Base-by-base conservation (phyloP, 768 basidiomycete genomes). In the Astraeus odoratus region DNA sequence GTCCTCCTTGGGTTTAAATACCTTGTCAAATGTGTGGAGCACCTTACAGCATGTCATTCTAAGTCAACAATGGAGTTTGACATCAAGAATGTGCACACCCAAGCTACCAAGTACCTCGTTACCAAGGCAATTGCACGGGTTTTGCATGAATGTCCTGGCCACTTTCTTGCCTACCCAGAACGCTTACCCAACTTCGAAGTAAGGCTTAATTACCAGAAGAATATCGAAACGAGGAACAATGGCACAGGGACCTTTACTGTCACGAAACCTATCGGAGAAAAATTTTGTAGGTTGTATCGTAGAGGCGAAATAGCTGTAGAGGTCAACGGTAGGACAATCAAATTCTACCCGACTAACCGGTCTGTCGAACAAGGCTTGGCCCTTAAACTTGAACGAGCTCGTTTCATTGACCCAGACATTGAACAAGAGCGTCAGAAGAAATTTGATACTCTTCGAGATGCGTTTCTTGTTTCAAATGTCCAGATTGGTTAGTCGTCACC, bases 141-240 rank as follows among this genome's bases (percentile, higher is more conserved):
- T 27, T 62, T 90, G 1, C 86, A 88, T 50, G 39, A 44, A 35
- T 57, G 50, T 27, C 60, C 64, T 1, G 63, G 63, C 4, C 29
- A 22, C 2, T 66, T 64, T 37, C 55, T 64, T 10, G 47, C 56
- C 7, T 39, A 39, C 34, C 44, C 50, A 25, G 44, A 50, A 26
- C 54, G 55, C 22, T 51, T 38, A 29, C 67, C 83, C 27, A 88
- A 89, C 50, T 89, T 88, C 62, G 52, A 64, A 35, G 74, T 89
- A 43, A 55, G 40, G 15, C 20, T 24, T 19, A 6, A 9, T 23
- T 20, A 25, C n/a, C 10, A 13, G 18, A 12, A 37, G 15, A 26
- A 20, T 0, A 75, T 76, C 16, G 77, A 77, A 3, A 67, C 77
- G 13, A 65, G 74, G 8, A 85, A 87, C 57, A 66, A 77, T 52